Evolutionary conservation across 164 flowering plant species (phyloP).

Genomic region (Platanus orientalis): DNA sequence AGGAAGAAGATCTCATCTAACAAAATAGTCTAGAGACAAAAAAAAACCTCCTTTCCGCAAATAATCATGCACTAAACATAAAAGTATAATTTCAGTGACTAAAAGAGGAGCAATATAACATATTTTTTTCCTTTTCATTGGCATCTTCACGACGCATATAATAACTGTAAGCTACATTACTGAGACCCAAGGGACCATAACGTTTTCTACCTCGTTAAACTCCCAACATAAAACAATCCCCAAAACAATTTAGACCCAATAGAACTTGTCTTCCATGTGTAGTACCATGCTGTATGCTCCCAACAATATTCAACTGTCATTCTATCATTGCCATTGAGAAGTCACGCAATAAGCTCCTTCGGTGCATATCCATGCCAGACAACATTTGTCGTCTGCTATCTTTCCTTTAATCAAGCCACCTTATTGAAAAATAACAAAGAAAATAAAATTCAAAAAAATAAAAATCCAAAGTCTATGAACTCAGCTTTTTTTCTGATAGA

Average conservation of each 20-base stretch:
- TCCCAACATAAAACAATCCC: not conserved
- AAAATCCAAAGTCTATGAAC: not conserved
- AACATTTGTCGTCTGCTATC: slow-evolving; percentile 1
- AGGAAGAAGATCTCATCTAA: too few relatives aligned
- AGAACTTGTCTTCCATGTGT: not conserved
- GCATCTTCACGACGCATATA: slow-evolving; percentile 3
- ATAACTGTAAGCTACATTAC: not conserved
- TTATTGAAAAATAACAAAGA: slow-evolving; percentile 5
- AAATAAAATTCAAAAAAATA: too few relatives aligned
- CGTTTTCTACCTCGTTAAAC: not conserved
- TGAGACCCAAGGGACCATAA: not conserved
- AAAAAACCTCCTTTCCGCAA: too few relatives aligned
- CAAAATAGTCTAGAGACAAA: too few relatives aligned
- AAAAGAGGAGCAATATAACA: too few relatives aligned
- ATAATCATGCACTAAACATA: too few relatives aligned
- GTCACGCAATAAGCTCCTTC: slow-evolving; percentile 1
- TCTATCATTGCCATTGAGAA: not conserved
- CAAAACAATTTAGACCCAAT: not conserved
- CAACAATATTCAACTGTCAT: not conserved
- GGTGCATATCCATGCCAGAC: slow-evolving; percentile 9
- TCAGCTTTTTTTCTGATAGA: slow-evolving; percentile 6
- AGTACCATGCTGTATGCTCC: not conserved
- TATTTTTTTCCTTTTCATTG: not conserved
- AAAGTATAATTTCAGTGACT: too few relatives aligned
- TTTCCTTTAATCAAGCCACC: slow-evolving; percentile 4